phyloP scores from a whole-genome alignment of 495 filamentous ascomycete species.

The Neurospora sp. region DNA sequence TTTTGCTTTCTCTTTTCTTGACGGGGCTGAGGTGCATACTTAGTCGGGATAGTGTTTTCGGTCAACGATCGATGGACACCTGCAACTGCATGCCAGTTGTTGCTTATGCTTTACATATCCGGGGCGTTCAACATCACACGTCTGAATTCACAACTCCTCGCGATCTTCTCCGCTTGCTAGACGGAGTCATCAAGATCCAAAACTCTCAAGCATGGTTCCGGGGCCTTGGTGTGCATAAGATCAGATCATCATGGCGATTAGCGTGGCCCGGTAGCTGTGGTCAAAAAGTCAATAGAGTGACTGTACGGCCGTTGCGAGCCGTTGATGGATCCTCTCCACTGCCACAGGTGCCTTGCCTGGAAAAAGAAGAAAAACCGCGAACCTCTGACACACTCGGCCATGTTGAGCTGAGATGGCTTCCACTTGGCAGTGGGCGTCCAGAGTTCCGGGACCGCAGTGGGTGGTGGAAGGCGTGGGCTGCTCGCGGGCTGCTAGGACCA shows the following conservation, averaged over 20 bases:
- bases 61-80: background rate
- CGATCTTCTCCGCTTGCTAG: background rate
- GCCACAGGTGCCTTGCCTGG: background rate
- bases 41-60: no score
- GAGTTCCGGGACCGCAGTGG: slow-evolving; percentile 9
- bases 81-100: background rate
- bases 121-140: background rate
- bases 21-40: background rate
- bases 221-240: background rate
- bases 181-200: background rate
- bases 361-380: background rate
- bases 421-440: slow-evolving; percentile 6
- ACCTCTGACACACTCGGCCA: background rate
- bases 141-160: background rate
- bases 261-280: background rate
- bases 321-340: background rate
- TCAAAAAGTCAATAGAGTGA: background rate
- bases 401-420: background rate
- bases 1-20: background rate
- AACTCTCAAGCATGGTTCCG: background rate
- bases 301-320: background rate
- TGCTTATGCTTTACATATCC: background rate
- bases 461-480: background rate
- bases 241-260: background rate
- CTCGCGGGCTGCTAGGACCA: background rate